Evolutionary conservation across 257 asterid genomes (phyloP).

Genomic region (Solanum clarkiae): DNA sequence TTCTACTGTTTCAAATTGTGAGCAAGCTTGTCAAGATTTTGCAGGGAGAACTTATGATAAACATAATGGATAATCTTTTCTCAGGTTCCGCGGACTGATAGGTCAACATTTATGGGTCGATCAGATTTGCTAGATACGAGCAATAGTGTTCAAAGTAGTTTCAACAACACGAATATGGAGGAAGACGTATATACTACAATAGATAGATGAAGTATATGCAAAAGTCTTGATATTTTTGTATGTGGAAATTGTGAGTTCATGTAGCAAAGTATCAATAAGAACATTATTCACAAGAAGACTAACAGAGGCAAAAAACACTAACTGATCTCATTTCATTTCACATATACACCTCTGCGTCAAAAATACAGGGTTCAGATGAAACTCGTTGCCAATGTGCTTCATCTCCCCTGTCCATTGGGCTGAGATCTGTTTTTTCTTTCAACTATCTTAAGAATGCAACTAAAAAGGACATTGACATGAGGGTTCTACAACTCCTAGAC

Average conservation of each 20-base stretch:
- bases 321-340: background rate
- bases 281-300: background rate
- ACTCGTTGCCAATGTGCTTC: background rate
- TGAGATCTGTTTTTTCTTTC: background rate
- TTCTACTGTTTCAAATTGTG: background rate
- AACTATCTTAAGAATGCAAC: background rate
- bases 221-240: background rate
- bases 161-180: background rate
- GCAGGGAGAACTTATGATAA: background rate
- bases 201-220: background rate
- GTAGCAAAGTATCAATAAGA: background rate
- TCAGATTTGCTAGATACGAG: background rate
- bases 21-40: background rate
- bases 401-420: background rate
- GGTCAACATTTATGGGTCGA: background rate
- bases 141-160: background rate
- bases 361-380: background rate
- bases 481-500: background rate
- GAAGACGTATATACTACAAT: background rate
- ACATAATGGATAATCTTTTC: background rate
- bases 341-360: background rate
- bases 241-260: background rate
- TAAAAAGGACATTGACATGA: background rate
- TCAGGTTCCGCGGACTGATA: background rate
- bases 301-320: background rate